Evolutionary conservation across 2,329 filamentous ascomycete genomes (phyloP).

Genomic region (Moelleriella libera): DNA sequence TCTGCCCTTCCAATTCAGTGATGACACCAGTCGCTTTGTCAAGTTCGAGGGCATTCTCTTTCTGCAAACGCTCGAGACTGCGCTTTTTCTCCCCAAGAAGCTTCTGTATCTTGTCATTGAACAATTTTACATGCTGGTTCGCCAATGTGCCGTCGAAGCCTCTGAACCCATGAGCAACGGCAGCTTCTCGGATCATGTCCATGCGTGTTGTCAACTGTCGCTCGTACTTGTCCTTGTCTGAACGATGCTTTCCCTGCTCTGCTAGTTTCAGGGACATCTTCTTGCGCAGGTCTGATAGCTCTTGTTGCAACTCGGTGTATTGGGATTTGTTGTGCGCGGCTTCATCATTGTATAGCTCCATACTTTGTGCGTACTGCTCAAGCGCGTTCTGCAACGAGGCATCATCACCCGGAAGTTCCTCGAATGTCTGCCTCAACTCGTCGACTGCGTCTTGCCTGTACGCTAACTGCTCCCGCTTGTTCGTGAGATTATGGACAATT

Average conservation of each 20-base stretch:
- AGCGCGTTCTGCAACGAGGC: constrained; percentile 58
- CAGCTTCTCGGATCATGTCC: constrained; percentile 63
- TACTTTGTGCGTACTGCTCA: constrained; percentile 63
- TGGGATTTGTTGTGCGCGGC: constrained; percentile 46
- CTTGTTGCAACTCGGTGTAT: constrained; percentile 49
- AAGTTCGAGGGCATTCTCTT: constrained; percentile 60
- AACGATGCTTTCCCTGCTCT: constrained; percentile 66
- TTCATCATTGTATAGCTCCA: constrained; percentile 50
- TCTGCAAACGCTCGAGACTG: constrained; percentile 59
- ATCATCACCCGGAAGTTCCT: constrained; percentile 67
- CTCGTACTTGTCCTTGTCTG: constrained; percentile 78
- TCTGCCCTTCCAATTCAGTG: constrained; percentile 59
- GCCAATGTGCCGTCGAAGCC: constrained; percentile 72
- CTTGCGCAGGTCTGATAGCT: constrained; percentile 28
- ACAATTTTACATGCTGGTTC: constrained; percentile 58
- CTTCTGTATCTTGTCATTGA: constrained; percentile 64
- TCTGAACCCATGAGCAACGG: constrained; percentile 62
- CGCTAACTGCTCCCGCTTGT: constrained; percentile 60
- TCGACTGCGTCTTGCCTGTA: constrained; percentile 57
- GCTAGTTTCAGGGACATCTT: constrained; percentile 37
- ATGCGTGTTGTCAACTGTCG: constrained; percentile 60
- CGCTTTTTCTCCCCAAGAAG: constrained; percentile 65
- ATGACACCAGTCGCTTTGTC: constrained; percentile 59
- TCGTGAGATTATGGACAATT: constrained; percentile 61
- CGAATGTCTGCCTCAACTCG: constrained; percentile 57